Base-by-base conservation (phyloP, 2,329 filamentous ascomycete genomes). In the Botryotinia convoluta region DNA sequence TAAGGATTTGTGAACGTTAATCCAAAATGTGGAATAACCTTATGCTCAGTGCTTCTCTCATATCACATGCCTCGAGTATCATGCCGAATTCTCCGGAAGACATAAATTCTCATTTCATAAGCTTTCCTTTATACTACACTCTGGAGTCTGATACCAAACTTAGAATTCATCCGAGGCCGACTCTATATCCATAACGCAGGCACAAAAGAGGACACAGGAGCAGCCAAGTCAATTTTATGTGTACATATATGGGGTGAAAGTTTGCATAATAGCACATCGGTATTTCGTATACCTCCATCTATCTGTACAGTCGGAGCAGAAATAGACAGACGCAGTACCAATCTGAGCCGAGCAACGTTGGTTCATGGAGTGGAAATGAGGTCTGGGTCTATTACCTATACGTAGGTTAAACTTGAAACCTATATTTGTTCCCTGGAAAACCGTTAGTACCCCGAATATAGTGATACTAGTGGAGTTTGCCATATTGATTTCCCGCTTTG, bases 361-460 rank as follows among this genome's bases (percentile, higher is more conserved):
- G 39, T 22, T 42, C 54, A 22, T 29, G n/a, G 54, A 32, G 26
- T 57, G 26, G 65, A 69, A 69, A 69, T 69, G 65, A 69, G 18
- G n/a, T 44, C 48, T 44, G 48, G 37, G 65, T 69, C 35, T 29
- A 39, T 67, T 51, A 37, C 5, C 64, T 32, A 29, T 22, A 57
- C 12, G 35, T 57, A 16, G 51, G n/a, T 57, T 26, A 9, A 68
- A n/a, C 14, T 32, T 39, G 37, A 57, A 48, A 57, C 51, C 48
- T 57, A 69, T 69, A 42, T 42, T 59, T 59, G 37, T 51, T 8
- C 42, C 29, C 61, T 18, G 37, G 37, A 69, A 42, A 26, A 67
- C 48, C 35, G 35, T 57, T 26, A 32, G 6, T 12, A 57, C 39
- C 48, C 48, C 48, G 35, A 29, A 57, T 57, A 12, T 32, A 39